Base-by-base conservation (phyloP, 1,284 basidiomycete species). In the Athelia psychrophila region DNA sequence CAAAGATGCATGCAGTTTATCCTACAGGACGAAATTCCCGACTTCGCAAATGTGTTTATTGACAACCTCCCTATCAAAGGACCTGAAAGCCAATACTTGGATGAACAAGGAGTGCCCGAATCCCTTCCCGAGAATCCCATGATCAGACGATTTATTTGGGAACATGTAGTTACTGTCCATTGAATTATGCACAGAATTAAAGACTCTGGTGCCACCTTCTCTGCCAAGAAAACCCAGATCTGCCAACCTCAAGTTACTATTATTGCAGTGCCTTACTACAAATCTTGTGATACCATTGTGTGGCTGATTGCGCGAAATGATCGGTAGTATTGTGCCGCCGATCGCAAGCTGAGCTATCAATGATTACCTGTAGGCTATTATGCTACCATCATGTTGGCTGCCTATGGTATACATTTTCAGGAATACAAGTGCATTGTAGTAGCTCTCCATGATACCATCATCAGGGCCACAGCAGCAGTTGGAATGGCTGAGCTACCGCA, bases 1-100 rank as follows among this genome's bases (percentile, higher is more conserved):
- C 71, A 74, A 30, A 63, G 66, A 2, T 64, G 72, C 53, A 63
- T 73, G 23, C 61, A 59, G 0, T 68, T 64, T 44, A 65, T 74
- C n/a, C 44, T 75, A 2, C 49, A 56, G n/a, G 58, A 55, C 42
- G 64, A 60, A 54, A 66, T 57, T 27, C 61, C 49, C 9, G 5
- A 59, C 3, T 32, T 53, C 3, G 60, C 66, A 10, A 60, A 66
- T 33, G 61, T 62, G 6, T 69, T 65, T 57, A 51, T 64, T 2
- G 60, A 60, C 47, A 54, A 60, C 47, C 27, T 51, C 15, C 33
- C 48, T 4, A 51, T 56, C 20, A 35, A 45, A 33, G 59, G 59
- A 2, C 56, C 53, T 1, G 19, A 33, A 8, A 47, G 53, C 1
- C 18, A 32, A 13, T 61, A 61, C 47, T n/a, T 52, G 6, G 23